Evolutionary conservation across 176 grass and related monocot species (phyloP), one percentile per base, ranked within the genome.

Genomic region (Aegilops sharonensis): DNA sequence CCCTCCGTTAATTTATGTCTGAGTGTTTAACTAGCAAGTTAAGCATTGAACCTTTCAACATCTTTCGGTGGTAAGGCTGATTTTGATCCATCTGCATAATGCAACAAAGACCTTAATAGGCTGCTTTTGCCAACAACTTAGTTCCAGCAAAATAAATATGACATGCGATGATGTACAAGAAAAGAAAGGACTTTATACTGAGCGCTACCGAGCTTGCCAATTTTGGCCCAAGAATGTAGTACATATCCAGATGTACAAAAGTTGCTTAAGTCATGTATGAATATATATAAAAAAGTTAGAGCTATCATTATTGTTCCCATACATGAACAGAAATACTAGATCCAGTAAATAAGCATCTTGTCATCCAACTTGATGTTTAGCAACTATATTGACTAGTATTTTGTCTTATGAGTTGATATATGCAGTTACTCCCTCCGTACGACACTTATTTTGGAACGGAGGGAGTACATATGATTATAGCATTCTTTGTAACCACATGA

Each of bases 31-130:
- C 35, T 91, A 48, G 60, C 61, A 59, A 39, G 76, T 56, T 73
- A 82, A 67, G 72, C 39, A 68, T 47, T 25, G 21, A 75, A 98
- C 97, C 94, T 98, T 94, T 98, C 97, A 78, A 98, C 87, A 89
- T 91, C 92, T 92, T 94, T 92, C 4, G 86, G 90, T 61, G 93
- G 93, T 40, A 86, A 74, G n/a, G 89, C 84, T 91, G 96, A 95
- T 88, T 81, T 92, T 69, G 96, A 94, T 81, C 86, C 90, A 86
- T 86, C 96, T 98, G 87, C 78, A 83, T 72, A 61, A 23, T 37
- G 91, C 47, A 82, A 87, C n/a, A 88, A 34, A 86, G 11, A 54
- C 74, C 24, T 61, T 88, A 23, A 77, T 73, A 79, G 80, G 5
- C 8, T 69, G 34, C 18, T 50, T 57, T 48, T 67, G 61, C 29